Base-by-base conservation (phyloP, 371 early-diverging fungal species). In the Actinomortierella wolfii region DNA sequence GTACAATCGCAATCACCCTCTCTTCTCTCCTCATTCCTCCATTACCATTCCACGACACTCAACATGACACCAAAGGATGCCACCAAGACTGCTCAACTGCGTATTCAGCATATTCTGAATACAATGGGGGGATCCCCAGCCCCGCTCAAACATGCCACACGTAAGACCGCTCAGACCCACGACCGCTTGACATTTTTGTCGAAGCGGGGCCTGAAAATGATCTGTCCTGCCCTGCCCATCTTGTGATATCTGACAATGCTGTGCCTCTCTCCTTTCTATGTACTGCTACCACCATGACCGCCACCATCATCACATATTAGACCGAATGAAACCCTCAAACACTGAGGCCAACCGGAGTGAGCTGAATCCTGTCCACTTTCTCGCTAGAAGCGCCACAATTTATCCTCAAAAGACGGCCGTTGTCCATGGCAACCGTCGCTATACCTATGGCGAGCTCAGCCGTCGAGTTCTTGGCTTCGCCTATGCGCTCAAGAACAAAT, bases 301-400 rank as follows among this genome's bases (percentile, higher is more conserved):
- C 25, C 47, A 21, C 25, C 47, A 20, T 13, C 47, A 47, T 9
- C 4, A 47, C 20, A 4, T 25, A 13, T 25, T 61, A 75, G 75
- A 64, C 45, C 75, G 75, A 11, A 52, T 75, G 14, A 67, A 61
- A 39, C 56, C 75, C 17, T 39, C 68, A 1, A 64, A 49, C n/a
- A 13, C 29, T 3, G 56, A 46, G 2, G 67, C 67, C 25, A 68
- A 69, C 62, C 48, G 67, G 42, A 67, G 76, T 23, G 69, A 74
- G 41, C 54, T 78, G 17, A 79, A 84, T 66, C 87, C 87, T 11
- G 62, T 85, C 7, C 69, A 79, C 8, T 85, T 84, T 55, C 64
- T 86, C 5, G 74, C 83, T 9, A 76, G 87, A 44, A 78, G 79
- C 47, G 82, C 84, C 2, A 77, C 81, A 65, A 68, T 84, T 8